phyloP scores from a whole-genome alignment of 1,284 basidiomycete species.

The Uromyces viciae-fabae region DNA sequence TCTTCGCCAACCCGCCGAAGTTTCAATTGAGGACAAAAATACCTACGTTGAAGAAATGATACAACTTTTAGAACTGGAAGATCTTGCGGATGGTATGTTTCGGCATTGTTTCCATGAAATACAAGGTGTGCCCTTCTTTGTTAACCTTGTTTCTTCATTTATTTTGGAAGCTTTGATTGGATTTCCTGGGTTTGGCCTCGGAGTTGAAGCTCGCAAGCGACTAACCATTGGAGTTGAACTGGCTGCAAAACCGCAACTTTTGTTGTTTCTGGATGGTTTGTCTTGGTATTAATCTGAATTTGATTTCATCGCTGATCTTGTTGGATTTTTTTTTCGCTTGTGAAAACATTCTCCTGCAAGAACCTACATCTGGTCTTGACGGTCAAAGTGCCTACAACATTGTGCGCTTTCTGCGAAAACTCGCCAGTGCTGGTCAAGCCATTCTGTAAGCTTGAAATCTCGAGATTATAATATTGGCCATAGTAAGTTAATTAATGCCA shows the following conservation, averaged over 20 bases:
- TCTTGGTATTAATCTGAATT: background rate
- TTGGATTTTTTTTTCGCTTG: slow-evolving; percentile 45
- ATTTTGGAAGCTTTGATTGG: slow-evolving; percentile 49
- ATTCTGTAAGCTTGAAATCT: slow-evolving; percentile 57
- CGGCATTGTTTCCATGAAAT: no score
- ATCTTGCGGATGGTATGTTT: slow-evolving; percentile 59
- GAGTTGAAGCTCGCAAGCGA: slow-evolving; percentile 61
- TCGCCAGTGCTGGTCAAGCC: slow-evolving; percentile 81
- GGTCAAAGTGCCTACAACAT: slow-evolving; percentile 86
- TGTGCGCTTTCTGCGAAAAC: slow-evolving; percentile 69
- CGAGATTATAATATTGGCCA: no score
- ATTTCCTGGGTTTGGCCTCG: slow-evolving; percentile 59
- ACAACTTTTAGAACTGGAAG: slow-evolving; percentile 59
- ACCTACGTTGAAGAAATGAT: slow-evolving; percentile 61
- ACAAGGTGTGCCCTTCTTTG: no score
- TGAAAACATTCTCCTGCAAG: no score
- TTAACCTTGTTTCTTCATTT: no score
- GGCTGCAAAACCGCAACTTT: slow-evolving; percentile 56
- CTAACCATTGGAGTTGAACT: slow-evolving; percentile 64
- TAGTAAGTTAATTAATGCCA: no score
- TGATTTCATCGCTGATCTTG: slow-evolving; percentile 54
- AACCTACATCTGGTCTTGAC: slow-evolving; percentile 72
- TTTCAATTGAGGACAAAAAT: slow-evolving; percentile 60
- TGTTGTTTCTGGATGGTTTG: slow-evolving; percentile 39
- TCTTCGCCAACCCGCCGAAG: slow-evolving; percentile 60